Evolutionary conservation across 352 stramenopile species (phyloP).

Genomic region (Pythium volutum): DNA sequence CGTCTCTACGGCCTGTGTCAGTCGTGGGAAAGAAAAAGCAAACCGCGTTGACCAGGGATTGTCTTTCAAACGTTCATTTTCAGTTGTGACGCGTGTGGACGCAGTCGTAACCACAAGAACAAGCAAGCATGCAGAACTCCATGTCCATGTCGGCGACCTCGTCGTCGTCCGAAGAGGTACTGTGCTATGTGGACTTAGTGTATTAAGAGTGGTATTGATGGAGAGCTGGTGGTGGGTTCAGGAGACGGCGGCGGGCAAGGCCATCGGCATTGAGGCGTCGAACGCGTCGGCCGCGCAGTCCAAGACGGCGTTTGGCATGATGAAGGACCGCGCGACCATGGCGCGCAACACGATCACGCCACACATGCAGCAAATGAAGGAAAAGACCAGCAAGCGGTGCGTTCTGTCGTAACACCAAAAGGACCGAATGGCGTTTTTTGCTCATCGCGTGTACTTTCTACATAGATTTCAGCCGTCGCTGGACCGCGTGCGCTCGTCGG

Average conservation of each 20-base stretch:
- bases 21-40: no score
- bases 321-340: constrained; percentile 31
- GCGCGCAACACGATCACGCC: constrained; percentile 32
- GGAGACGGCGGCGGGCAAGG: constrained; percentile 22
- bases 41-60: no score
- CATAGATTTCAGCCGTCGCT: constrained; percentile 76
- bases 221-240: not conserved
- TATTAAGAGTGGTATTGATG: not conserved
- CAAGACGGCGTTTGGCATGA: constrained; percentile 19
- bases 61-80: no score
- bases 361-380: constrained; percentile 33
- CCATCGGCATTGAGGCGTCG: not conserved
- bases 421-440: no score
- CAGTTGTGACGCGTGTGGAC: not conserved
- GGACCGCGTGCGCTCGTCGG: constrained; percentile 70
- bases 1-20: not conserved
- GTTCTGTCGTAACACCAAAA: not conserved
- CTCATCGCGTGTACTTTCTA: not conserved
- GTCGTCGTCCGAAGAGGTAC: constrained; percentile 19
- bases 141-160: constrained; percentile 19
- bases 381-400: constrained; percentile 31
- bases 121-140: constrained; percentile 20
- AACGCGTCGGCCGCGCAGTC: not conserved
- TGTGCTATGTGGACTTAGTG: not conserved
- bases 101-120: not conserved